phyloP scores from a whole-genome alignment of 2,329 filamentous ascomycete species.

The Ambrosiella cleistominuta region DNA sequence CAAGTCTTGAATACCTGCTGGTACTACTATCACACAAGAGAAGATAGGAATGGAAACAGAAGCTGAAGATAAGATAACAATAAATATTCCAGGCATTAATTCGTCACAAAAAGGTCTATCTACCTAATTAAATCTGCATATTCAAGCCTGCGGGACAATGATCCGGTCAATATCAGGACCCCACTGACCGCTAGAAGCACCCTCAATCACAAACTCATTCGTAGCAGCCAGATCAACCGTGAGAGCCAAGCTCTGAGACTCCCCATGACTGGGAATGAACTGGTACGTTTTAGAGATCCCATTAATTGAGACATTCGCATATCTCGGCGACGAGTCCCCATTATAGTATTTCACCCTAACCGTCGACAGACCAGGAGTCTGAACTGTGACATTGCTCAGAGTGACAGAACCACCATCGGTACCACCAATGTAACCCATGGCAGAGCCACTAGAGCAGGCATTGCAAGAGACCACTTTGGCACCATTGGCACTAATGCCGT shows the following conservation, averaged over 20 bases:
- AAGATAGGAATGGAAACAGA: too few relatives aligned
- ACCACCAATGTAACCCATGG: slow-evolving; percentile 39
- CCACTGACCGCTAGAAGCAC: slow-evolving; percentile 21
- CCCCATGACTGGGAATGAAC: slow-evolving; percentile 33
- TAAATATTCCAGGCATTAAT: not conserved
- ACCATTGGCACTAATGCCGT: slow-evolving; percentile 25
- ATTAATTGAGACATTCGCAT: slow-evolving; percentile 38
- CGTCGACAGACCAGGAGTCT: slow-evolving; percentile 28
- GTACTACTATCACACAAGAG: too few relatives aligned
- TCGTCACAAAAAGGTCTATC: not conserved
- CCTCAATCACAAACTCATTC: slow-evolving; percentile 33
- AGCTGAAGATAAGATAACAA: not conserved
- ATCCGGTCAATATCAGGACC: slow-evolving; percentile 37
- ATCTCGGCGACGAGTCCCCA: slow-evolving; percentile 33
- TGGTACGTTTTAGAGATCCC: slow-evolving; percentile 32
- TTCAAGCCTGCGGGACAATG: slow-evolving; percentile 27
- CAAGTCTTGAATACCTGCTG: too few relatives aligned
- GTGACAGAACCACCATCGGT: slow-evolving; percentile 27
- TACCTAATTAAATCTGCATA: not conserved
- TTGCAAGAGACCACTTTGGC: slow-evolving; percentile 31
- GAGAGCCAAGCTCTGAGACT: slow-evolving; percentile 28
- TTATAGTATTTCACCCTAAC: slow-evolving; percentile 39
- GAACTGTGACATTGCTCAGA: slow-evolving; percentile 28
- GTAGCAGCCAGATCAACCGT: slow-evolving; percentile 27
- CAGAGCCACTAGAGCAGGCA: slow-evolving; percentile 30